Evolutionary conservation across 306 rosid genomes (phyloP).

Genomic region (Prunus mume): DNA sequence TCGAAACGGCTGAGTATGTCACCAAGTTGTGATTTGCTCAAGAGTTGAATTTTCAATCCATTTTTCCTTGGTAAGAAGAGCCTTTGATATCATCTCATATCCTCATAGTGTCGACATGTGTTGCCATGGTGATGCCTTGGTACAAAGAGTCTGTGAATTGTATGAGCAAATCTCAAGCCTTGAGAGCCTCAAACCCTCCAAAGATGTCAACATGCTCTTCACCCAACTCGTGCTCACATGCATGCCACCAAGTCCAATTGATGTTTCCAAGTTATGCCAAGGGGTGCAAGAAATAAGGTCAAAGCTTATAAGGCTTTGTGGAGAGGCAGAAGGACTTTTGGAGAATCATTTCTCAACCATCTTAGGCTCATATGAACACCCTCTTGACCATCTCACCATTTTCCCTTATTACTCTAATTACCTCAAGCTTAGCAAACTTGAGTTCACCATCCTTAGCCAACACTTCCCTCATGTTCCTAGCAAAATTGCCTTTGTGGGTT

Average conservation of each 20-base stretch:
- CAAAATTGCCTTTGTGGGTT: constrained; percentile 75
- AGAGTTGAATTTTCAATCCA: neutral
- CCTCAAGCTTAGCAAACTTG: constrained; percentile 75
- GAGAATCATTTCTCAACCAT: constrained; percentile 60
- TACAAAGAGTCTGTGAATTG: constrained; percentile 44
- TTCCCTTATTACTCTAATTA: constrained; percentile 81
- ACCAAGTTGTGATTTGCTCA: neutral
- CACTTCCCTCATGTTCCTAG: constrained; percentile 35
- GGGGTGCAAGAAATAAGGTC: constrained; percentile 53
- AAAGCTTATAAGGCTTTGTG: constrained; percentile 62
- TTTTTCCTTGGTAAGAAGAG: neutral
- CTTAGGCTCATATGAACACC: constrained; percentile 43
- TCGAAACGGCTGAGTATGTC: neutral
- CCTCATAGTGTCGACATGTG: constrained; percentile 77
- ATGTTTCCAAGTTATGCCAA: constrained; percentile 43
- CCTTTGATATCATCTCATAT: constrained; percentile 1
- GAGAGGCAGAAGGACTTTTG: constrained; percentile 66
- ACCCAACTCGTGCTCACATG: constrained; percentile 73
- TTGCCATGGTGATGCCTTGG: constrained; percentile 54
- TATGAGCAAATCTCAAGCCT: constrained; percentile 62
- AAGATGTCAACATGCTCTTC: constrained; percentile 84
- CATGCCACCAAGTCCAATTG: constrained; percentile 66
- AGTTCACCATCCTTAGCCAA: constrained; percentile 54
- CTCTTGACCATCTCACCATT: constrained; percentile 51
- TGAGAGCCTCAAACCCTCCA: constrained; percentile 63